These are phyloP conservation scores for Termitomyces sp. DNA, from an alignment of 768 basidiomycete genomes.

Conservation along the genomic window DNA sequence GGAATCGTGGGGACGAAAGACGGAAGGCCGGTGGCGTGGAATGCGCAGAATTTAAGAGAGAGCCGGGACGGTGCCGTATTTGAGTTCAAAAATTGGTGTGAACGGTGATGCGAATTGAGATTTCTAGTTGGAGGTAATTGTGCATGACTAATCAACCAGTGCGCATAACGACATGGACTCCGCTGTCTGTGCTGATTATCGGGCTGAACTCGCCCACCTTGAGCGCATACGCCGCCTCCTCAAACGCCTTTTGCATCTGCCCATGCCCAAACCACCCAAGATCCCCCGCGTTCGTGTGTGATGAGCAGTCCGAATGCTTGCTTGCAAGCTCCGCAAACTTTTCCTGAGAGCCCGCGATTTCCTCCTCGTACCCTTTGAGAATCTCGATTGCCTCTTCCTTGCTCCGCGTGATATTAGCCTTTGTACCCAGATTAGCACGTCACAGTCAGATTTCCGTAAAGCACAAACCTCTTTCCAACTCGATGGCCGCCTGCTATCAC, in stretches of 20 bases:
- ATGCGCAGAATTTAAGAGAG: not conserved
- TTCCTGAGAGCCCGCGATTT: conserved; percentile 50
- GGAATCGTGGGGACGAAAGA: not conserved
- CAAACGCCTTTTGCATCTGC: conserved; percentile 98
- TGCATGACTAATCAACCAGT: conserved; percentile 46
- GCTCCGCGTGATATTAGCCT: conserved; percentile 77
- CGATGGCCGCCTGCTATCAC: conserved; percentile 66
- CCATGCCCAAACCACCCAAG: conserved; percentile 80
- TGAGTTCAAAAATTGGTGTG: not conserved
- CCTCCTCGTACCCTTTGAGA: conserved; percentile 53
- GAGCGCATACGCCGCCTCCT: conserved; percentile 77
- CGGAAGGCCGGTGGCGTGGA: not conserved
- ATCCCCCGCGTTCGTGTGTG: conserved; percentile 77
- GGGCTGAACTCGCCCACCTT: conserved; percentile 74
- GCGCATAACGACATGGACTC: conserved; percentile 89
- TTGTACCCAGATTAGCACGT: conserved; percentile 21
- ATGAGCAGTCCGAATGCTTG: conserved; percentile 84
- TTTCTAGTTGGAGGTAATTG: not conserved
- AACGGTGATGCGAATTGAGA: not conserved
- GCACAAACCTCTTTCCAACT: conserved; percentile 78
- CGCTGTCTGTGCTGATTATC: conserved; percentile 85
- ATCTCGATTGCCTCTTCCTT: conserved; percentile 89
- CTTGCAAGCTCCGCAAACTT: conserved; percentile 76
- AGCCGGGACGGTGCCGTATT: not conserved
- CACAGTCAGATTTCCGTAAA: not conserved